A percentile compares a stretch with the other conserved stretches of the same genome.
Conservation (phyloP, 768 basidiomycete species). For the Crepidotus variabilis region DNA sequence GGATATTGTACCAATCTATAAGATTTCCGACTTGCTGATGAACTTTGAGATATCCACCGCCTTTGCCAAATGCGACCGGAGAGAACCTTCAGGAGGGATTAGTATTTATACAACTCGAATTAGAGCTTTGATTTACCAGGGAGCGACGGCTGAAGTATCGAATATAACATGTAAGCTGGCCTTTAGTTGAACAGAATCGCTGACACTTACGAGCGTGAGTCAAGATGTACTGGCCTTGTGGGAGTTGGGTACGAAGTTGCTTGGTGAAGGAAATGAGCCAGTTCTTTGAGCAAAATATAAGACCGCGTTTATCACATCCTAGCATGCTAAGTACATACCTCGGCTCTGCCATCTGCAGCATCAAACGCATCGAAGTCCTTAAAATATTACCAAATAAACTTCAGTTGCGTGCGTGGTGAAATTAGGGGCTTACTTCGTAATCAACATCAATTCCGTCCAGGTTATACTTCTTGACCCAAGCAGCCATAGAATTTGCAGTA, state of each 20-base stretch:
- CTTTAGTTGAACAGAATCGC: background rate
- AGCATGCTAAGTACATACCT: too few species aligned
- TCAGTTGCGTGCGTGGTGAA: slow-evolving; percentile 3
- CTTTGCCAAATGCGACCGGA: slow-evolving; percentile 30
- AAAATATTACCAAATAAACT: background rate
- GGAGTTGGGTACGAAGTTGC: slow-evolving; percentile 45
- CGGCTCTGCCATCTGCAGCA: slow-evolving; percentile 46
- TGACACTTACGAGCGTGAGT: slow-evolving; percentile 51
- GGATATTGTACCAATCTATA: slow-evolving; percentile 64
- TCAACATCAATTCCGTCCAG: slow-evolving; percentile 76
- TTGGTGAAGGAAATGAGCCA: slow-evolving; percentile 55
- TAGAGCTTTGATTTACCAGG: too few species aligned
- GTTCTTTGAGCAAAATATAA: slow-evolving; percentile 21
- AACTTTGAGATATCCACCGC: slow-evolving; percentile 55
- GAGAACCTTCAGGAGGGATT: slow-evolving; percentile 32
- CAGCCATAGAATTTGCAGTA: slow-evolving; percentile 62
- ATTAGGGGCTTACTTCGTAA: slow-evolving; percentile 51
- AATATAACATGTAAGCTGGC: background rate
- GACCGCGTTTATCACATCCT: too few species aligned
- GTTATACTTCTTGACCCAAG: slow-evolving; percentile 56
- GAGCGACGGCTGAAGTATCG: slow-evolving; percentile 39
- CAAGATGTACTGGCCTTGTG: slow-evolving; percentile 44
- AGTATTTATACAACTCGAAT: too few species aligned
- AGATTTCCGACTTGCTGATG: slow-evolving; percentile 47
- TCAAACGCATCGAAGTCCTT: slow-evolving; percentile 66